phyloP scores from a whole-genome alignment of 2,329 filamentous ascomycete species.

The Xylariaceae sp. region DNA sequence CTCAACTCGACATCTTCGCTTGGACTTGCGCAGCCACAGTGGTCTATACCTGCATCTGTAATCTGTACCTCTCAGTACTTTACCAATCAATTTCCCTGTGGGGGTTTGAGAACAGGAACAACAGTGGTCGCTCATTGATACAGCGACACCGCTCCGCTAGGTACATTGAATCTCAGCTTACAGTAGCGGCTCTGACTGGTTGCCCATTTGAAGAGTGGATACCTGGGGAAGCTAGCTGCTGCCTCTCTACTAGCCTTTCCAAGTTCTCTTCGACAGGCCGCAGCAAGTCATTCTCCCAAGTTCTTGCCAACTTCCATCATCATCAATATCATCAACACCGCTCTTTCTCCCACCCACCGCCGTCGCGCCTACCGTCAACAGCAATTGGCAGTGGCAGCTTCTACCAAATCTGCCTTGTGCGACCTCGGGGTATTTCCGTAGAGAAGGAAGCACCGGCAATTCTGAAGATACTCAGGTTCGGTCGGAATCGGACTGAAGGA shows the following conservation, averaged over 20 bases:
- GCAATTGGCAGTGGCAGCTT: constrained; percentile 1
- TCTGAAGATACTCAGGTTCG: constrained; percentile 19
- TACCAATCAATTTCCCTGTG: too few relatives aligned
- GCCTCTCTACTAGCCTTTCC: background rate
- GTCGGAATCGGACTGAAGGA: constrained; percentile 28
- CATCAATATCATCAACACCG: constrained; percentile 9
- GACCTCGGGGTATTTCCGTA: constrained; percentile 6
- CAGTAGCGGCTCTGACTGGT: too few relatives aligned
- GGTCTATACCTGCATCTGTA: too few relatives aligned
- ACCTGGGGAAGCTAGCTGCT: constrained; percentile 3
- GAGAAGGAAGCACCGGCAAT: constrained; percentile 20
- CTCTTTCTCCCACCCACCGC: constrained; percentile 7
- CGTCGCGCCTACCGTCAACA: constrained; percentile 2
- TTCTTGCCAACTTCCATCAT: constrained; percentile 9
- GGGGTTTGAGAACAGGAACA: too few relatives aligned
- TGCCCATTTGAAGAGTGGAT: background rate
- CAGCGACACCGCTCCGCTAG: too few relatives aligned
- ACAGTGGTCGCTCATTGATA: too few relatives aligned
- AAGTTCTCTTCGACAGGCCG: constrained; percentile 6
- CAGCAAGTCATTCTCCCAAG: constrained; percentile 4
- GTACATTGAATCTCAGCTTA: too few relatives aligned
- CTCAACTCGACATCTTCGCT: too few relatives aligned
- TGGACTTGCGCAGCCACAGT: too few relatives aligned
- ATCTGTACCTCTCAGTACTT: too few relatives aligned
- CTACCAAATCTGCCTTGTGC: background rate